These are phyloP conservation scores for Claviceps fusiformis DNA, from an alignment of 2,329 filamentous ascomycete species.

Conservation along the genomic window DNA sequence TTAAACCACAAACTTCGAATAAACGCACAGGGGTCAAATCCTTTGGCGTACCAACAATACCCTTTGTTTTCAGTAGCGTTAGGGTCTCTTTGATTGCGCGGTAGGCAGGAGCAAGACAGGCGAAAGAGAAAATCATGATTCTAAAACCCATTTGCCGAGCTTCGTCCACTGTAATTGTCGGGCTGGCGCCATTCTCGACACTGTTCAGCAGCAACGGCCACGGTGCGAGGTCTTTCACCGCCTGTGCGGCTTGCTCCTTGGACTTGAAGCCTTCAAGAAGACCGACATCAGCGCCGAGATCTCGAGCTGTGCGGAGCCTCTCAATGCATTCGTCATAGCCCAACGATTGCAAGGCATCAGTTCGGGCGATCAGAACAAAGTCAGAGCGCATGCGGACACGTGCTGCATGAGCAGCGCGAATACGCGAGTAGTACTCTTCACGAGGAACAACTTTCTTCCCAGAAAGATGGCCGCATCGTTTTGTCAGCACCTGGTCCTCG, in stretches of 20 bases:
- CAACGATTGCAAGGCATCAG: constrained; percentile 42
- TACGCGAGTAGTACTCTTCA: constrained; percentile 37
- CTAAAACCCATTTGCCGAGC: constrained; percentile 42
- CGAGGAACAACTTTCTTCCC: constrained; percentile 46
- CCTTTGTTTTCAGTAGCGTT: constrained; percentile 25
- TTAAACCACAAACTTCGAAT: constrained; percentile 38
- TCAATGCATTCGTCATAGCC: constrained; percentile 44
- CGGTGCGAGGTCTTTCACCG: constrained; percentile 32
- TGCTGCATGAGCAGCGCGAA: constrained; percentile 41
- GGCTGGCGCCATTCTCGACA: constrained; percentile 42
- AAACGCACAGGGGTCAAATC: constrained; percentile 32
- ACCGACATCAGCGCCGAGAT: constrained; percentile 43
- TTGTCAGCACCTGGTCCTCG: constrained; percentile 50
- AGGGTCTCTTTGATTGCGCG: constrained; percentile 27
- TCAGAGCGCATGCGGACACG: constrained; percentile 35
- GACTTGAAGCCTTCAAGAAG: constrained; percentile 46
- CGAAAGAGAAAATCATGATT: constrained; percentile 34
- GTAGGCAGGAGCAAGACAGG: constrained; percentile 34
- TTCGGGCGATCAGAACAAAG: constrained; percentile 52
- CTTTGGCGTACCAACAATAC: constrained; percentile 24
- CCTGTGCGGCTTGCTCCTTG: constrained; percentile 33
- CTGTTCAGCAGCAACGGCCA: constrained; percentile 42
- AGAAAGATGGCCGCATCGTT: constrained; percentile 50
- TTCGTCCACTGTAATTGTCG: constrained; percentile 37
- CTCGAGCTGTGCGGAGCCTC: constrained; percentile 35